phyloP scores from a whole-genome alignment of 176 grass and related monocot species.

The Oryza punctata region DNA sequence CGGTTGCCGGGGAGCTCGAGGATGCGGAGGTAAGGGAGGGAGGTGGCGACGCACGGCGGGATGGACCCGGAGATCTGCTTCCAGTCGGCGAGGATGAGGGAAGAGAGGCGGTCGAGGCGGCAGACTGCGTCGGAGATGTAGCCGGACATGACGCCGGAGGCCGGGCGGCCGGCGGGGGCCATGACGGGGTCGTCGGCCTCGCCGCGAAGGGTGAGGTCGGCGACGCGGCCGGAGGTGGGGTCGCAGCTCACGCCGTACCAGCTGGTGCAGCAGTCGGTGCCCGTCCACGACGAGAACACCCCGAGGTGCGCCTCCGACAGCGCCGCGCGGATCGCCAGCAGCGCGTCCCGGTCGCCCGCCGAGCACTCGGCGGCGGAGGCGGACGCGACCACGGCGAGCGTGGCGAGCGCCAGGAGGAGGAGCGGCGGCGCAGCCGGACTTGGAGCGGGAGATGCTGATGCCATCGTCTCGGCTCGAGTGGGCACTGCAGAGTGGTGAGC shows the following conservation, averaged over 20 bases:
- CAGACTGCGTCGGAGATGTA: conserved; percentile 83
- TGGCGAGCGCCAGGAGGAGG: conserved; percentile 31
- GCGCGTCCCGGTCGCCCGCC: conserved; percentile 49
- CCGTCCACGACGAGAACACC: conserved; percentile 82
- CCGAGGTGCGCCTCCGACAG: conserved; percentile 73
- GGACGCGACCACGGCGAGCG: conserved; percentile 2
- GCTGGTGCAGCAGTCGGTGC: conserved; percentile 67
- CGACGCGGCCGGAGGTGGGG: conserved; percentile 64
- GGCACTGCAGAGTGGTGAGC: conserved; percentile 25
- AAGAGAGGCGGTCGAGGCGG: conserved; percentile 61
- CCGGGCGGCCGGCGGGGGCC: conserved; percentile 48
- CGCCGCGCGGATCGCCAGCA: conserved; percentile 68
- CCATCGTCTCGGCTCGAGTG: conserved; percentile 20
- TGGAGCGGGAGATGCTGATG: conserved; percentile 32
- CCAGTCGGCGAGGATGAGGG: conserved; percentile 88
- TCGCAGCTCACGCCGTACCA: conserved; percentile 99
- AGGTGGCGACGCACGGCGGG: conserved; percentile 71
- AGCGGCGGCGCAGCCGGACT: neutral
- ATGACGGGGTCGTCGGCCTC: conserved; percentile 87
- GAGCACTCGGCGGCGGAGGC: conserved; percentile 20
- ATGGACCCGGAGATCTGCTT: conserved; percentile 78
- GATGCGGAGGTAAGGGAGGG: conserved; percentile 64
- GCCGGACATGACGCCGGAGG: conserved; percentile 87
- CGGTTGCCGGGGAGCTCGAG: conserved; percentile 83
- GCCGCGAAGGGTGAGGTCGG: conserved; percentile 73